A percentile compares a stretch with the other conserved stretches of the same genome.
Conservation (phyloP, 2,329 filamentous ascomycete genomes). For the Microthyrium microscopicum region DNA sequence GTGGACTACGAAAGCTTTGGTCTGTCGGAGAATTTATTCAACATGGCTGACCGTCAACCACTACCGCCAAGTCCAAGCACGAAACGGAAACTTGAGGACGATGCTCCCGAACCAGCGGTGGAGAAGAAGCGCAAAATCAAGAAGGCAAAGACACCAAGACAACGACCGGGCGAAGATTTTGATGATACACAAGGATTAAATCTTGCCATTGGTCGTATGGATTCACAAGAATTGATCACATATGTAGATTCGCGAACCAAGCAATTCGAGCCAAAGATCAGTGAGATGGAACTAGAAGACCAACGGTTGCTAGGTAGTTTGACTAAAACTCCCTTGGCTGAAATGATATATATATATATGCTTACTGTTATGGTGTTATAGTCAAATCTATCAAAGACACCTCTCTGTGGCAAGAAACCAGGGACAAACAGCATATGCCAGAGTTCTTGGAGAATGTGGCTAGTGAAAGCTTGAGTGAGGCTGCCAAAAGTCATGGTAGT, state of each 20-base stretch:
- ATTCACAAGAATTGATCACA: conserved; percentile 67
- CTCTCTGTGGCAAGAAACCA: conserved; percentile 50
- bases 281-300: conserved; percentile 69
- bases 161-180: conserved; percentile 45
- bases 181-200: conserved; percentile 45
- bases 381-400: conserved; percentile 65
- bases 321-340: neutral
- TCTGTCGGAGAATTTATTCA: too few species aligned
- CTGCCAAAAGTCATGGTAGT: conserved; percentile 45
- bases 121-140: conserved; percentile 31
- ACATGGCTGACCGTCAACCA: neutral
- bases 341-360: neutral
- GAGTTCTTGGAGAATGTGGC: conserved; percentile 57
- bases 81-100: conserved; percentile 20
- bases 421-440: conserved; percentile 57
- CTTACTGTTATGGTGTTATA: conserved; percentile 20
- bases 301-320: conserved; percentile 56
- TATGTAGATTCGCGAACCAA: conserved; percentile 65
- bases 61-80: conserved; percentile 11
- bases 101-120: conserved; percentile 10
- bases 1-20: too few species aligned
- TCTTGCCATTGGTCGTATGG: conserved; percentile 64
- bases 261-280: conserved; percentile 66
- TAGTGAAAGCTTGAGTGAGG: conserved; percentile 40
- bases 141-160: conserved; percentile 40